Evolutionary conservation across 805 yeast genomes (phyloP).

Genomic region (Lachancea quebecensis): DNA sequence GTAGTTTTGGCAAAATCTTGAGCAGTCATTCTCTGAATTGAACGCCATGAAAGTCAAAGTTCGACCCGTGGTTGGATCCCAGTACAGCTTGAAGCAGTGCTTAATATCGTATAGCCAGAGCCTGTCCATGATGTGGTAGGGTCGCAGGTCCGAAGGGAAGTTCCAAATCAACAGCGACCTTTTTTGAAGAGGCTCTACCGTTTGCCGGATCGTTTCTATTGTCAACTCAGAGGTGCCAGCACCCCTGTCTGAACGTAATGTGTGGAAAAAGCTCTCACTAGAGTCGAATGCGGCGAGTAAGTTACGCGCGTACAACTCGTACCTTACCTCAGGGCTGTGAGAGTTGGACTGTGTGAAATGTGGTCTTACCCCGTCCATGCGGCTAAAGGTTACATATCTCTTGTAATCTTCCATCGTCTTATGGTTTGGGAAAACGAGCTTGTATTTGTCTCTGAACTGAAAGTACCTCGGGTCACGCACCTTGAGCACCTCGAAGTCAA

Average conservation of each 20-base stretch:
- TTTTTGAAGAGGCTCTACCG: slow-evolving; percentile 14
- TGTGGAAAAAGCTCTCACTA: slow-evolving; percentile 11
- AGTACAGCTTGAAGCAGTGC: slow-evolving; percentile 23
- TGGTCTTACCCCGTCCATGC: slow-evolving; percentile 17
- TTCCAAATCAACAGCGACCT: slow-evolving; percentile 27
- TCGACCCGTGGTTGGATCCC: slow-evolving; percentile 15
- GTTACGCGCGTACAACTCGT: slow-evolving; percentile 12
- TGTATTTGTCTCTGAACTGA: slow-evolving; percentile 25
- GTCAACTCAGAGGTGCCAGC: background rate
- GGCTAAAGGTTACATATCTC: slow-evolving; percentile 11
- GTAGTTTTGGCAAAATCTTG: slow-evolving; percentile 43
- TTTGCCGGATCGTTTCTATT: slow-evolving; percentile 7
- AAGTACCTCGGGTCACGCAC: slow-evolving; percentile 26
- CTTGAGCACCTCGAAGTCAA: slow-evolving; percentile 13
- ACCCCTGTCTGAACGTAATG: background rate
- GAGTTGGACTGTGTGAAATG: slow-evolving; percentile 9
- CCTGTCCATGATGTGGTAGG: slow-evolving; percentile 14
- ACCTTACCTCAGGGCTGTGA: slow-evolving; percentile 2
- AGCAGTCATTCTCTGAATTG: slow-evolving; percentile 39
- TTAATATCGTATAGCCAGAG: slow-evolving; percentile 30
- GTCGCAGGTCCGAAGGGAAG: slow-evolving; percentile 18
- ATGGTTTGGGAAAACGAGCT: slow-evolving; percentile 17
- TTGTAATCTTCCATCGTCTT: slow-evolving; percentile 13
- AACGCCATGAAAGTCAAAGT: slow-evolving; percentile 34
- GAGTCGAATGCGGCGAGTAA: slow-evolving; percentile 22